Evolutionary conservation across 2,329 filamentous ascomycete genomes (phyloP).

Genomic region (Colletotrichum tropicale): DNA sequence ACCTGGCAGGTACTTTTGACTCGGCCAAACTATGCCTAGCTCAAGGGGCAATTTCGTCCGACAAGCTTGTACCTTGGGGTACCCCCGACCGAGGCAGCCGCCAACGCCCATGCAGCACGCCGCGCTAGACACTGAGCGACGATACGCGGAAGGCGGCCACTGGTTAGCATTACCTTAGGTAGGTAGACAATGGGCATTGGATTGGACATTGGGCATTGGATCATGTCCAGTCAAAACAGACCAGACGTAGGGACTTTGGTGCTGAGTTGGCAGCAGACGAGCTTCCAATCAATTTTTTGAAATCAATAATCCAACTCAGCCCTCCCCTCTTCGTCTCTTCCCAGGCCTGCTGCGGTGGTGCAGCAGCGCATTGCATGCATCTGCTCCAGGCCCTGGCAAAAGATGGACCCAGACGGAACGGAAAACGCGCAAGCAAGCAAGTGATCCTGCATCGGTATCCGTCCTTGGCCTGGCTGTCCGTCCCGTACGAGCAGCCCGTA

Average conservation of each 20-base stretch:
- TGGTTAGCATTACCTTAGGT: background rate
- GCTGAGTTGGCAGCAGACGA: background rate
- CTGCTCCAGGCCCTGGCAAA: background rate
- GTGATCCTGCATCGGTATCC: background rate
- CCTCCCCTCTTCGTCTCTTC: background rate
- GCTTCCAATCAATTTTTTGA: background rate
- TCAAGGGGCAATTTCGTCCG: background rate
- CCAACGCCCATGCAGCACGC: background rate
- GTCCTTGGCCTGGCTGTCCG: background rate
- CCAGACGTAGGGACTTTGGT: background rate
- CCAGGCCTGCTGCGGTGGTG: background rate
- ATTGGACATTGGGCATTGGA: background rate
- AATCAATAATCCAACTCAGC: background rate
- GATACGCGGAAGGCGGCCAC: background rate
- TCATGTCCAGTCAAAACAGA: background rate
- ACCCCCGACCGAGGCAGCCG: background rate
- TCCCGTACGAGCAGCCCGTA: background rate
- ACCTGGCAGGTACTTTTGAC: background rate
- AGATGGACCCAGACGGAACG: constrained; percentile 9
- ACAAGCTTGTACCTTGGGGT: background rate
- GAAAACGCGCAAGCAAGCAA: constrained; percentile 1
- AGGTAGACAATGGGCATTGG: no score
- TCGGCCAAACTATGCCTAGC: constrained; percentile 1
- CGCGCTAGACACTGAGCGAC: background rate
- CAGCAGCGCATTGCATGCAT: background rate